Evolutionary conservation across 2,329 filamentous ascomycete species (phyloP).

Genomic region (Colletotrichum eleusines): DNA sequence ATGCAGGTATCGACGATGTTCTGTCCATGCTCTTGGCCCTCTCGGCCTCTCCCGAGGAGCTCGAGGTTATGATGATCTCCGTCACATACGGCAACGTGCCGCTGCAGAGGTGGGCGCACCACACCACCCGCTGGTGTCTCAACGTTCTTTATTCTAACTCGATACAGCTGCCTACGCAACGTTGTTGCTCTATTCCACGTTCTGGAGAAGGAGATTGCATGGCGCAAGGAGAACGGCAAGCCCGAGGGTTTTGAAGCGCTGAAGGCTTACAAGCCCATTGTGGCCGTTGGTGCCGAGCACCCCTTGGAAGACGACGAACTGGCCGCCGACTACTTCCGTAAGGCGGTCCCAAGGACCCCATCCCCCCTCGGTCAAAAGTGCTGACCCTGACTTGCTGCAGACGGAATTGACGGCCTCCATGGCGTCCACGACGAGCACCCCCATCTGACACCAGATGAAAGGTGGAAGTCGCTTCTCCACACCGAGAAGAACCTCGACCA

Average conservation of each 20-base stretch:
- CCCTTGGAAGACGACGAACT: conserved; percentile 86
- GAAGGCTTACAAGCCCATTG: conserved; percentile 79
- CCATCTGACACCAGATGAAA: conserved; percentile 78
- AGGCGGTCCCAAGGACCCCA: conserved; percentile 48
- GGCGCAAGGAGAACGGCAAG: conserved; percentile 78
- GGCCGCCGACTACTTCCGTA: conserved; percentile 89
- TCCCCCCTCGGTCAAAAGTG: neutral
- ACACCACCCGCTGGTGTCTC: neutral
- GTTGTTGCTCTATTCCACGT: conserved; percentile 92
- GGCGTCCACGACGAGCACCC: conserved; percentile 81
- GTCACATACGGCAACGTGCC: conserved; percentile 96
- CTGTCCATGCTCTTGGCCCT: conserved; percentile 90
- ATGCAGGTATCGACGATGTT: conserved; percentile 85
- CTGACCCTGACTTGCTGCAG: conserved; percentile 54
- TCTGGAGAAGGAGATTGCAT: conserved; percentile 87
- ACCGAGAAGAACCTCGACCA: conserved; percentile 51
- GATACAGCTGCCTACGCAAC: conserved; percentile 82
- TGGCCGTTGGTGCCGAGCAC: conserved; percentile 88
- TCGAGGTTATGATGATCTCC: conserved; percentile 87
- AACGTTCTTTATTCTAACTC: conserved; percentile 7
- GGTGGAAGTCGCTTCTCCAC: conserved; percentile 77
- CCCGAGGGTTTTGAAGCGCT: conserved; percentile 80
- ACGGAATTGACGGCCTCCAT: conserved; percentile 82
- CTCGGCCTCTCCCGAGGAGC: conserved; percentile 82
- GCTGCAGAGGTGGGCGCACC: conserved; percentile 74